Evolutionary conservation across 495 filamentous ascomycete species (phyloP), one percentile per base, ranked within the genome.

Genomic region (Xylaria nigripes): DNA sequence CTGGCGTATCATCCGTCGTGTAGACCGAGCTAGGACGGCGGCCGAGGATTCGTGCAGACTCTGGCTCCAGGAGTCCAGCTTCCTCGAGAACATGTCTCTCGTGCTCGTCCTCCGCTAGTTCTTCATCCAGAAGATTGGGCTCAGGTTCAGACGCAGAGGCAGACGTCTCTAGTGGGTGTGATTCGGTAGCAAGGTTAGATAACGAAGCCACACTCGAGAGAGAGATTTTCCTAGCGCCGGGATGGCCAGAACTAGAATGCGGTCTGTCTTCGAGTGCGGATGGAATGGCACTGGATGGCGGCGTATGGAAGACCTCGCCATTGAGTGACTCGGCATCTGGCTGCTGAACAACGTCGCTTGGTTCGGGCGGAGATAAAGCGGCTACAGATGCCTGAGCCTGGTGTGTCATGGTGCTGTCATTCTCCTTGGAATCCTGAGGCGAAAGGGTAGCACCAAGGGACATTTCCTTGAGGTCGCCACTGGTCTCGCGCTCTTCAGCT

Each of bases 401-500:
- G 45, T 69, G 66, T 21, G 54, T 48, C 10, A 50, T 45, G 12
- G 61, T 54, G 6, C 53, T 50, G 22, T 50, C 56, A 55, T 64
- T 66, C 34, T 47, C 41, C 45, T 59, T 68, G 3, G 65, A 63
- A 5, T 66, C 67, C 15, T 70, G 59, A 40, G 57, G 63, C 13
- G 56, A 51, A 1, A 66, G 47, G 3, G 51, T 32, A 10, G 59
- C 41, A 47, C 58, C 65, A 15, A 64, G 60, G 6, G 63, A 27
- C 3, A 51, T 67, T 49, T 66, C 67, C 15, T 50, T 59, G 6
- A 68, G 59, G 9, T 68, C 59, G 13, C 68, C 68, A 40, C 67
- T 72, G 18, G 64, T 50, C 36, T 73, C 70, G 24, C 70, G 68
- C 45, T 95, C 89, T 51, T 96, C 88, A 53, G 89, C 86, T 36